A percentile compares a stretch with the other conserved stretches of the same genome.
Evolutionary conservation across 2,329 filamentous ascomycete genomes (phyloP).

Genomic region (Aspergillus arachidicola): DNA sequence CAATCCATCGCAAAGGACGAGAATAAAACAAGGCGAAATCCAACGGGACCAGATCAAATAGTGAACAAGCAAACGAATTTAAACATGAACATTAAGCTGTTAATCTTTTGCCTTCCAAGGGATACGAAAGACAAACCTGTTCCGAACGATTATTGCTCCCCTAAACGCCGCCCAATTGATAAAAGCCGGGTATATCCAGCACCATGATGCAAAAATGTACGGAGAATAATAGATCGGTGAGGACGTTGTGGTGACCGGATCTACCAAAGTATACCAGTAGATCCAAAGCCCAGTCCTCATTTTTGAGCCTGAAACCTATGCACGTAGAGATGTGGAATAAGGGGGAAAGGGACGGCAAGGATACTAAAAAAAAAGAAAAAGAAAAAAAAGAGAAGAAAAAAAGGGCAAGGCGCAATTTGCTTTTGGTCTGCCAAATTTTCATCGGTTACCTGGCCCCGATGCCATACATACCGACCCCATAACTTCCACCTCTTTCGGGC

Average conservation of each 20-base stretch:
- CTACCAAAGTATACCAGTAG: slow-evolving; percentile 15
- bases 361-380: slow-evolving; percentile 17
- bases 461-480: slow-evolving; percentile 49
- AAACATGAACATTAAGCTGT: slow-evolving; percentile 4
- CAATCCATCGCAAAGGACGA: neutral
- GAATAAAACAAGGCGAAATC: neutral
- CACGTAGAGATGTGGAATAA: slow-evolving; percentile 16
- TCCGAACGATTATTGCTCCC: slow-evolving; percentile 15
- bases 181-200: slow-evolving; percentile 54
- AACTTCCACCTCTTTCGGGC: slow-evolving; percentile 44
- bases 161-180: slow-evolving; percentile 44
- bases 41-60: slow-evolving; percentile 1
- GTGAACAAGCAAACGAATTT: slow-evolving; percentile 1
- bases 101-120: slow-evolving; percentile 2
- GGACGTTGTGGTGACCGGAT: slow-evolving; percentile 17
- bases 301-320: slow-evolving; percentile 26
- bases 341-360: slow-evolving; percentile 18
- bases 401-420: slow-evolving; percentile 13
- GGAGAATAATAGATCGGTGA: slow-evolving; percentile 28
- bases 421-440: slow-evolving; percentile 25
- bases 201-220: slow-evolving; percentile 51
- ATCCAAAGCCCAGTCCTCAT: slow-evolving; percentile 16
- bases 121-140: slow-evolving; percentile 9
- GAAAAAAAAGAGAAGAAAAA: slow-evolving; percentile 19
- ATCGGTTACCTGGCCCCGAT: slow-evolving; percentile 42